Evolutionary conservation across 1,139 yeast genomes (phyloP), one percentile per base, ranked within the genome.

Genomic region (Saccharomyces hybrid): DNA sequence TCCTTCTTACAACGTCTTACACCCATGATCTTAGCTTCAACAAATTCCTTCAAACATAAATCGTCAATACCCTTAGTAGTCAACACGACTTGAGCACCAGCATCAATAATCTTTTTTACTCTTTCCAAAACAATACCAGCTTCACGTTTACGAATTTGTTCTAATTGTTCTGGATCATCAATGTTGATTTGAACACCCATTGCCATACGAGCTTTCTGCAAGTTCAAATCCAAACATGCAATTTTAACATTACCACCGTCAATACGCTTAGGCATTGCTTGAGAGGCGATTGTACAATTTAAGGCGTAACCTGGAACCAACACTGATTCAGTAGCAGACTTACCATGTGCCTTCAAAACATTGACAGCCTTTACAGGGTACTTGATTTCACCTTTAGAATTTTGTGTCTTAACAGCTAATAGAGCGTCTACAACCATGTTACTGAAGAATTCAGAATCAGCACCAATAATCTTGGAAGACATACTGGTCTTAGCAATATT

Each of bases 21-120:
- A 14, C 96, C 99, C 93, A 95, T 90, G 52, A 93, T 95, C 49
- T 93, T 91, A 48, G 91, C 88, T 73, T 95, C 99, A 55, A 93
- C 95, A 73, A 95, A 93, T 71, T 88, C 93, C 74, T 95, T 95
- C 67, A 95, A 78, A 71, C 97, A 91, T 72, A 93, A 79, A 71
- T 95, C 99, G 73, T 95, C 99, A 65, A 95, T 95, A 63, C 99
- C 99, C 75, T 95, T 93, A 28, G 99, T 93, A 41, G 99, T 95
- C 59, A 95, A 78, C 42, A 95, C 89, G 54, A 95, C 99, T 67
- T 93, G 95, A 54, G 99, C 99, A 60, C 99, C 99, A 8, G 98
- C 84, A 60, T 78, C 82, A 67, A 95, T 81, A 68, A 95, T 88
- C 73, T 88, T 93, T 64, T 81, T 81, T 65, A 93, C 86, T 73